Evolutionary conservation across 2,329 filamentous ascomycete species (phyloP), one percentile per base, ranked within the genome.

Genomic region (Taxawa tesnikishii): DNA sequence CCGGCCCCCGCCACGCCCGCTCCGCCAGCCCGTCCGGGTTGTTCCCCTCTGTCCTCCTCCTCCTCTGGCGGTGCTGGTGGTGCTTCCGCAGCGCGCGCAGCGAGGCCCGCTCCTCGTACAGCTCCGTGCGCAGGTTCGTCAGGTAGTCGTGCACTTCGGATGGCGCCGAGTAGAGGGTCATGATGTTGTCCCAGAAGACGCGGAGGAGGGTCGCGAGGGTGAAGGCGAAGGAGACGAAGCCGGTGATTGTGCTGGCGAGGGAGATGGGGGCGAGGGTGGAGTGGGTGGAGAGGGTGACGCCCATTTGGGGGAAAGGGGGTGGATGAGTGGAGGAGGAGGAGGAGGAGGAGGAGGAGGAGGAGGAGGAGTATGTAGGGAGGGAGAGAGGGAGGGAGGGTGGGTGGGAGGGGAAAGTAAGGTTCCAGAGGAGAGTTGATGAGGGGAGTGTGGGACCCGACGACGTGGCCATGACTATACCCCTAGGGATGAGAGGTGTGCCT

Each of bases 141-240:
- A 61, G 43, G 19, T 49, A 53, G 31, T 53, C 47, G 30, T 54
- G 48, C n/a, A 62, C 57, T 38, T 62, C 53, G 23, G 48, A 41
- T 5, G 50, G 45, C 2, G 57, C 58, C 29, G 52, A 46, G 23
- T 40, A 38, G 17, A 61, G 37, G 3, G 57, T 60, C n/a, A 45
- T 37, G 23, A 62, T 39, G 13, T 58, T 57, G 28, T 44, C 43
- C 58, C 55, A 62, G 31, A 60, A 49, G 6, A 62, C 55, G 29
- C 53, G 49, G 15, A 62, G 29, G 40, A 60, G 54, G 11, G 59
- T 63, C n/a, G 45, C 49, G 12, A 62, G 36, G 1, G 60, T 63
- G 45, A 62, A 60, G 18, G 53, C 34, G 30, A 62, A 62, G 23
- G 51, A 55, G 16, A 62, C 46, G 37, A 62, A 55, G 29, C 59